These are phyloP conservation scores for Suillus placidus DNA, from an alignment of 768 basidiomycete genomes.

Conservation along the genomic window DNA sequence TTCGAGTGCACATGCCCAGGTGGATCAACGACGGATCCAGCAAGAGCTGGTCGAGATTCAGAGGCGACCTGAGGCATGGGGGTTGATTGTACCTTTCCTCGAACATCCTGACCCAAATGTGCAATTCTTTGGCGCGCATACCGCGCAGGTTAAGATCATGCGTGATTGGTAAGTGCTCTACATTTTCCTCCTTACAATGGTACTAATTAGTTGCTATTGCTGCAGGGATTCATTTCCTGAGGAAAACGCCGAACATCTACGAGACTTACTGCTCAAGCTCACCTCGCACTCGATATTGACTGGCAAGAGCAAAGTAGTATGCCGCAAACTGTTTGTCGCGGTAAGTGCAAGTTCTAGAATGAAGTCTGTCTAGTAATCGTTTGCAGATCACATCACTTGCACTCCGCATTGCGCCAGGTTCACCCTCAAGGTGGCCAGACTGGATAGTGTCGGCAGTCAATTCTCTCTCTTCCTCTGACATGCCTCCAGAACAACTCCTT, in stretches of 20 bases:
- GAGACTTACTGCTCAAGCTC: conserved; percentile 69
- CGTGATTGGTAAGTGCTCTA: conserved; percentile 74
- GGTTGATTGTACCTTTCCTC: conserved; percentile 76
- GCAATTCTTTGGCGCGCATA: conserved; percentile 95
- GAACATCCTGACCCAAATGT: conserved; percentile 76
- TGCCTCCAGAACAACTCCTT: conserved; percentile 59
- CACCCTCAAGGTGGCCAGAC: conserved; percentile 66
- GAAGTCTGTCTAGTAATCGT: conserved; percentile 11
- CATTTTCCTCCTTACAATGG: not conserved
- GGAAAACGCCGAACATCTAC: conserved; percentile 58
- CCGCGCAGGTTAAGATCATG: conserved; percentile 90
- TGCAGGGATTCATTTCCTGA: conserved; percentile 74
- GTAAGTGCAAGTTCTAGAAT: conserved; percentile 45
- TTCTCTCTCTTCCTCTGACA: conserved; percentile 60
- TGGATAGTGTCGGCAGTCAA: conserved; percentile 74
- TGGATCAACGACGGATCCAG: conserved; percentile 63
- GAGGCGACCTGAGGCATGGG: conserved; percentile 81
- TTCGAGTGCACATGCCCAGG: conserved; percentile 46
- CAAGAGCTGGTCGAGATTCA: conserved; percentile 78
- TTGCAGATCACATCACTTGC: conserved; percentile 69
- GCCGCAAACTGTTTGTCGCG: conserved; percentile 86
- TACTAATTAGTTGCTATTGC: conserved; percentile 8
- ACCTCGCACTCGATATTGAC: conserved; percentile 65
- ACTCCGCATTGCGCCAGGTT: conserved; percentile 64
- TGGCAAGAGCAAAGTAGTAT: conserved; percentile 66